Conservation (phyloP, 257 asterid genomes). For the Rhazya stricta region DNA sequence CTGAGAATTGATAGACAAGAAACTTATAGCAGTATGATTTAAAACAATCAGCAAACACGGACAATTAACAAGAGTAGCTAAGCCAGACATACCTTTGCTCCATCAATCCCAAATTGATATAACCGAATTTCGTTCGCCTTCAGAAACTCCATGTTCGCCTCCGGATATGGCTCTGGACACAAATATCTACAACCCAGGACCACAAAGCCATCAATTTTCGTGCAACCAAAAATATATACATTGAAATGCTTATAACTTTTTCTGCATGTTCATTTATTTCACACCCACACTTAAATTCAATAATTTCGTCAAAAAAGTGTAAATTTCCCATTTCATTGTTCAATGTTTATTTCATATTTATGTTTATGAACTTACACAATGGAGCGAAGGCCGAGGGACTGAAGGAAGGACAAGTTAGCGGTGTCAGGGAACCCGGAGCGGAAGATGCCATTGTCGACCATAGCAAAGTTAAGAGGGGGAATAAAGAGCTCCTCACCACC, state of each 20-base stretch:
- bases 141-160: constrained; percentile 61
- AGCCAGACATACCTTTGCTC: constrained; percentile 49
- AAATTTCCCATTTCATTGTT: background rate
- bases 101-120: constrained; percentile 79
- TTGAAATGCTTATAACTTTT: background rate
- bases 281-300: background rate
- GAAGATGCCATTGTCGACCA: constrained; percentile 69
- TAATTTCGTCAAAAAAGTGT: background rate
- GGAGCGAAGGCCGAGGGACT: constrained; percentile 66
- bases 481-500: constrained; percentile 39
- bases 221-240: background rate
- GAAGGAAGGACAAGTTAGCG: constrained; percentile 61
- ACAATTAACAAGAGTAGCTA: background rate
- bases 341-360: background rate
- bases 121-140: constrained; percentile 57
- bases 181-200: constrained; percentile 43
- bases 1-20: background rate
- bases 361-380: constrained; percentile 37
- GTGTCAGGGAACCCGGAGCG: constrained; percentile 74
- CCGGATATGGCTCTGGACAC: constrained; percentile 81
- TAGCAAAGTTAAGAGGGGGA: constrained; percentile 77
- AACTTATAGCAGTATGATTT: background rate
- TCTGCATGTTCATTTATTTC: background rate
- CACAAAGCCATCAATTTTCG: background rate
- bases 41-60: background rate